phyloP scores from a whole-genome alignment of 352 stramenopile species.

The Globisporangium megalacanthum region DNA sequence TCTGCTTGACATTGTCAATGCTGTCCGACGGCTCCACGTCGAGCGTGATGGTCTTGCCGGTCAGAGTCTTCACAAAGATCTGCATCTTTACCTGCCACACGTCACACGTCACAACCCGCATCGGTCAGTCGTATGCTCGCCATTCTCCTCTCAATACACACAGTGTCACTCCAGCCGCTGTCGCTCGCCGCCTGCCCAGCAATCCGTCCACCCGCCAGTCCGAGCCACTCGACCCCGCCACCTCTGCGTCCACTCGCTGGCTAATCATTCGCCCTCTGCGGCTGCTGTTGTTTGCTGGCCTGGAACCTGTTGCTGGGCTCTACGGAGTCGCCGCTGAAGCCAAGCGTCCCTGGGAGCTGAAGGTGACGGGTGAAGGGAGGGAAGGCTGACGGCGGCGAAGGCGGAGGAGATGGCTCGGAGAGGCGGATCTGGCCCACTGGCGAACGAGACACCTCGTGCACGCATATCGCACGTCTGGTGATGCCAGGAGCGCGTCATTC shows the following conservation, averaged over 20 bases:
- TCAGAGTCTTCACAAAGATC: conserved; percentile 98
- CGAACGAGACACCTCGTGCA: background rate
- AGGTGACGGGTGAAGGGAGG: background rate
- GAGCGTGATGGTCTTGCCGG: conserved; percentile 96
- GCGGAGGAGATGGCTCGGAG: background rate
- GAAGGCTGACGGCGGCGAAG: background rate
- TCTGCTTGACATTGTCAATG: conserved; percentile 99
- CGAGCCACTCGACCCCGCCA: too few relatives aligned
- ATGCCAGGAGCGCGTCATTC: background rate
- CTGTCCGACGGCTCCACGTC: conserved; percentile 96
- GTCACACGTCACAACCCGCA: conserved; percentile 4
- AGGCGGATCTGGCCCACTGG: background rate
- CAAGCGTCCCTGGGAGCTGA: too few relatives aligned
- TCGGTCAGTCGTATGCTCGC: too few relatives aligned
- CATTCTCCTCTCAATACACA: too few relatives aligned
- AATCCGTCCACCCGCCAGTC: background rate
- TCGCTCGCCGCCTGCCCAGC: background rate
- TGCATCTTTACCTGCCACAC: conserved; percentile 78
- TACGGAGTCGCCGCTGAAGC: background rate
- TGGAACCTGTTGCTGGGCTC: background rate
- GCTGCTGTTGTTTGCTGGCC: background rate
- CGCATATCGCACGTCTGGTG: background rate
- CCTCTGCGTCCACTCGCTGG: background rate
- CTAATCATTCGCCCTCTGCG: background rate
- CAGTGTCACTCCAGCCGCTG: background rate